A percentile compares a stretch with the other conserved stretches of the same genome.
These are phyloP conservation scores for Colletotrichum tanaceti DNA, from an alignment of 2,329 filamentous ascomycete species.

Conservation along the genomic window DNA sequence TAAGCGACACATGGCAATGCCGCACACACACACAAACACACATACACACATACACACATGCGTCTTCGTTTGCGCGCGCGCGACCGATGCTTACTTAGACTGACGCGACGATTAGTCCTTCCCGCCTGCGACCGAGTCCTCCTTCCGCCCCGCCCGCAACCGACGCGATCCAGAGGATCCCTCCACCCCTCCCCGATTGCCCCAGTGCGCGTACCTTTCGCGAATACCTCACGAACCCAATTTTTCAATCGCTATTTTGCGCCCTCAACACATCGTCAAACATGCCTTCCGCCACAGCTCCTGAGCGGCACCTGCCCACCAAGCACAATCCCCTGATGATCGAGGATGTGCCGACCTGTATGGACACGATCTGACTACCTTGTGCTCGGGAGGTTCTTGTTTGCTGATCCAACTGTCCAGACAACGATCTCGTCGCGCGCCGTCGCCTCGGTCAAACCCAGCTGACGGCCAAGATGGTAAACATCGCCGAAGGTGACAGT, in stretches of 20 bases:
- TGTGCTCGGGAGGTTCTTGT: slow-evolving; percentile 35
- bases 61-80: slow-evolving; percentile 9
- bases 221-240: slow-evolving; percentile 18
- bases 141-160: neutral
- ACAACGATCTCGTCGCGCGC: slow-evolving; percentile 80
- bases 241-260: slow-evolving; percentile 21
- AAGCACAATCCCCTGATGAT: slow-evolving; percentile 75
- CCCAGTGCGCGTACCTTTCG: slow-evolving; percentile 17
- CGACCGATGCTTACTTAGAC: slow-evolving; percentile 17
- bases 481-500: slow-evolving; percentile 78
- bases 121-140: slow-evolving; percentile 11
- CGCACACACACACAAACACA: neutral
- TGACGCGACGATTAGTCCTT: slow-evolving; percentile 35
- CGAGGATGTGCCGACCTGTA: slow-evolving; percentile 73
- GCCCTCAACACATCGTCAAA: slow-evolving; percentile 14
- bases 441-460: slow-evolving; percentile 94
- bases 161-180: slow-evolving; percentile 19
- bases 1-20: slow-evolving; percentile 25
- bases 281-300: slow-evolving; percentile 51
- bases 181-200: slow-evolving; percentile 3
- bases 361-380: slow-evolving; percentile 37
- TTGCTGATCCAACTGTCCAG: slow-evolving; percentile 55
- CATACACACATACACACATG: neutral
- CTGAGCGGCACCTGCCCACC: slow-evolving; percentile 64
- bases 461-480: slow-evolving; percentile 83